These are phyloP conservation scores for Tolypocladium album DNA, from an alignment of 2,329 filamentous ascomycete genomes.

Conservation along the genomic window DNA sequence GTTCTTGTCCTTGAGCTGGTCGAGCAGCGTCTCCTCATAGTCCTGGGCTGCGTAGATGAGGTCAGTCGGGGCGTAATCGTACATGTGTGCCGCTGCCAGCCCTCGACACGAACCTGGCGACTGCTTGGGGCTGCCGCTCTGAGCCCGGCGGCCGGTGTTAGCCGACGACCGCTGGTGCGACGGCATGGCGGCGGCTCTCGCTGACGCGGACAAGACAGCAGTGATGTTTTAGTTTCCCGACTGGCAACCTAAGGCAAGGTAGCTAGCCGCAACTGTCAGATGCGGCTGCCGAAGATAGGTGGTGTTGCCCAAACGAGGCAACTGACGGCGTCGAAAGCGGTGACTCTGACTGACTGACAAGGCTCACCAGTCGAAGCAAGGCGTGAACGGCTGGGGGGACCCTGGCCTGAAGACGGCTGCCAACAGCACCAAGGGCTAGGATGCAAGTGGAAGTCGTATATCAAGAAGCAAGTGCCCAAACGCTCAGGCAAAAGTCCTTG, in stretches of 20 bases:
- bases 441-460: background rate
- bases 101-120: conserved; percentile 1
- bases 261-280: background rate
- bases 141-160: conserved; percentile 7
- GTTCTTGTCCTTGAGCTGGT: conserved; percentile 9
- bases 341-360: background rate
- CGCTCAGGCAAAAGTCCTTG: background rate
- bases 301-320: background rate
- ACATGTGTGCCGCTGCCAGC: background rate
- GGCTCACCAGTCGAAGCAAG: background rate
- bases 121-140: background rate
- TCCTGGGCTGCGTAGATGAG: background rate
- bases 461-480: background rate
- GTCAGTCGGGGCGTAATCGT: conserved; percentile 2
- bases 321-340: background rate
- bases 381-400: background rate
- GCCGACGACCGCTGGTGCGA: conserved; percentile 7
- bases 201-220: background rate
- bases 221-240: background rate
- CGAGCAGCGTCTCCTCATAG: conserved; percentile 8
- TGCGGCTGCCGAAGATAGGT: too few species aligned
- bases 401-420: background rate
- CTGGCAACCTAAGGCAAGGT: background rate
- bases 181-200: conserved; percentile 3
- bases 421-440: background rate